Conservation (phyloP, 2,329 filamentous ascomycete genomes). For the Myriangium duriaei region DNA sequence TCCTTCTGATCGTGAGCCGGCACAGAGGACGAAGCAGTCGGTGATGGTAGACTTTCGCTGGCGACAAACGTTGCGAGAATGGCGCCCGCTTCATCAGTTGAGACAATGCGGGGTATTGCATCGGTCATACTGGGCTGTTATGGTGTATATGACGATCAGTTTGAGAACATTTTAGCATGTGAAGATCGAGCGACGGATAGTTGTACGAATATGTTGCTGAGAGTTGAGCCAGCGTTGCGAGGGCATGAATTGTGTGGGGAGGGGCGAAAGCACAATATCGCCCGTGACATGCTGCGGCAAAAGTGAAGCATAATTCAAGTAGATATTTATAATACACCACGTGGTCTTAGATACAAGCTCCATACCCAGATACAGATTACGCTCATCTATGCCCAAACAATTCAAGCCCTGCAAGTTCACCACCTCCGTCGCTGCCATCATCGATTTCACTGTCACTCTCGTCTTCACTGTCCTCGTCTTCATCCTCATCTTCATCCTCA, state of each 20-base stretch:
- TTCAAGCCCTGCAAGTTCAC: conserved; percentile 11
- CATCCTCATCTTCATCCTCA: conserved; percentile 8
- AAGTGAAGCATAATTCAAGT: neutral
- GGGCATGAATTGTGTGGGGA: too few relatives aligned
- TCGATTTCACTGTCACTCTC: conserved; percentile 10
- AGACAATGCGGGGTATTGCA: neutral
- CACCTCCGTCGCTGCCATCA: conserved; percentile 28
- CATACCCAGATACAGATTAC: neutral
- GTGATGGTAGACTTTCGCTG: too few relatives aligned
- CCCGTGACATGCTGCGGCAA: neutral
- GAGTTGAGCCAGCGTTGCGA: too few relatives aligned
- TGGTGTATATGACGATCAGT: neutral
- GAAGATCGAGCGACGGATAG: too few relatives aligned
- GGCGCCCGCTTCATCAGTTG: conserved; percentile 38
- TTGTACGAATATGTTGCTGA: too few relatives aligned
- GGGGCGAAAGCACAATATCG: too few relatives aligned
- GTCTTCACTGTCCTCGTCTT: conserved; percentile 9
- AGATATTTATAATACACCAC: conserved; percentile 1
- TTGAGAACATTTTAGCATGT: too few relatives aligned
- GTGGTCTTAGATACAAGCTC: neutral
- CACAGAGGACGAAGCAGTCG: too few relatives aligned
- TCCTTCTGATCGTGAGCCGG: too few relatives aligned
- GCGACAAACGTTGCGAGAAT: conserved; percentile 37
- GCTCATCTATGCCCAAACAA: conserved; percentile 12
- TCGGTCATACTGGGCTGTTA: neutral